Percentiles rank a stretch among this genome's conserved stretches.
Conservation (phyloP, 495 filamentous ascomycete genomes). For the Chaetomidium leptoderma region DNA sequence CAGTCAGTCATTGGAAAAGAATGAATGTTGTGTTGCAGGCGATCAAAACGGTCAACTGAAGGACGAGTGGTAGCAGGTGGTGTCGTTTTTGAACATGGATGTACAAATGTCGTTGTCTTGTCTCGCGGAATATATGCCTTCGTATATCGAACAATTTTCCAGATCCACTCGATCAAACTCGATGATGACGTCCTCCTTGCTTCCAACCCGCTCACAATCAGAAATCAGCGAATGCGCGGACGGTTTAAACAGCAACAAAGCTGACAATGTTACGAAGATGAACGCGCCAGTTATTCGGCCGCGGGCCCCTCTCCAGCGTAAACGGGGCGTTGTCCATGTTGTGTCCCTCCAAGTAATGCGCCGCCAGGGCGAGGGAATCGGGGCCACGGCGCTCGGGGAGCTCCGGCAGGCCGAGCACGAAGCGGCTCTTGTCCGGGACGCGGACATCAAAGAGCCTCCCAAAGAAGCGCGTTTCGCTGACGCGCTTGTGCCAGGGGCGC, state of each 20-base stretch:
- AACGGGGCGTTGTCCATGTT: slow-evolving; percentile 19
- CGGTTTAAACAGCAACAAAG: too few relatives aligned
- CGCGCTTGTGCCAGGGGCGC: slow-evolving; percentile 27
- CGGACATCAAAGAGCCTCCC: slow-evolving; percentile 15
- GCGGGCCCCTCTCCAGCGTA: slow-evolving; percentile 18
- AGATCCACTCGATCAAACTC: too few relatives aligned
- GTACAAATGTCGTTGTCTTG: too few relatives aligned
- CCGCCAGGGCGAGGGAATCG: neutral
- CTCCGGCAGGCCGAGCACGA: slow-evolving; percentile 23
- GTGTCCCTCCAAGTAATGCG: slow-evolving; percentile 19
- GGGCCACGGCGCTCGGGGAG: slow-evolving; percentile 13
- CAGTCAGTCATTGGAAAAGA: too few relatives aligned
- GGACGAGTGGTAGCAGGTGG: too few relatives aligned
- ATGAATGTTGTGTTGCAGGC: too few relatives aligned
- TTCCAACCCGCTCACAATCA: too few relatives aligned
- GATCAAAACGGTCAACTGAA: too few relatives aligned
- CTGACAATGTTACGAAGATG: slow-evolving; percentile 16
- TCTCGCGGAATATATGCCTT: too few relatives aligned
- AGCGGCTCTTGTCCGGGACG: slow-evolving; percentile 10
- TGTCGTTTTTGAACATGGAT: too few relatives aligned
- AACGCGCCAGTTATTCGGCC: slow-evolving; percentile 28
- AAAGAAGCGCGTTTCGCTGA: slow-evolving; percentile 27
- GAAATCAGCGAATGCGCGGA: neutral
- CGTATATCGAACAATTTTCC: too few relatives aligned
- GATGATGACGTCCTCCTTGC: too few relatives aligned